Base-by-base conservation (phyloP, 495 filamentous ascomycete species). In the Xylaria intraflava region DNA sequence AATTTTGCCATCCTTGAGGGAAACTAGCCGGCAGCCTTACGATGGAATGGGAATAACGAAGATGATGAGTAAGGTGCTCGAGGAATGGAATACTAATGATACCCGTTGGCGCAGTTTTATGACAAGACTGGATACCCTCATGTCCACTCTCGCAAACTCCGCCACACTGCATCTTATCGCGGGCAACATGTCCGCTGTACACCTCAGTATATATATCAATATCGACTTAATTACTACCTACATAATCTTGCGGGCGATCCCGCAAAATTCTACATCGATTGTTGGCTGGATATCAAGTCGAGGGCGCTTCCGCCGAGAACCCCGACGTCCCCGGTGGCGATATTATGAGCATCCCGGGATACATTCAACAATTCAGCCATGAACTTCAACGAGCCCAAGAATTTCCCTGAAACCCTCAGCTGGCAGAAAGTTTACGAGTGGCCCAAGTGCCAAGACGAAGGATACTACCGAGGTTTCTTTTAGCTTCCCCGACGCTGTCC, bases 261-360 rank as follows among this genome's bases (percentile, higher is more conserved):
- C 1, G 80, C 81, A 6, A 77, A 82, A 61, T 82, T 81, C 65
- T 86, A 79, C 59, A 70, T 77, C 49, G 80, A 80, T 17, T 90
- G 86, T 64, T n/a, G 81, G 79, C 1, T 85, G 89, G 65, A 65
- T 88, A 24, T 83, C 75, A 59, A n/a, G 51, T 89, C 20, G 55
- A 75, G 38, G 75, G 74, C 2, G 75, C 72, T 9, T 67, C 63
- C 20, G 60, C 66, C 0, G 56, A 58, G 14, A 3, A 48, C 2
- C 41, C 65, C 6, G 16, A 40, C 22, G 48, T 71, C 49, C 36
- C 83, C 64, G 1, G 56, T 53, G 38, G 55, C 62, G 49, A 79
- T 67, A 41, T 43, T 6, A 80, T 84, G 48, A 62, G 62, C 23
- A 87, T 89, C 54, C 83, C 83, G 7, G 81, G 81, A 4, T 75